phyloP scores from a whole-genome alignment of 2,329 filamentous ascomycete genomes.

The Sporothrix protearum region DNA sequence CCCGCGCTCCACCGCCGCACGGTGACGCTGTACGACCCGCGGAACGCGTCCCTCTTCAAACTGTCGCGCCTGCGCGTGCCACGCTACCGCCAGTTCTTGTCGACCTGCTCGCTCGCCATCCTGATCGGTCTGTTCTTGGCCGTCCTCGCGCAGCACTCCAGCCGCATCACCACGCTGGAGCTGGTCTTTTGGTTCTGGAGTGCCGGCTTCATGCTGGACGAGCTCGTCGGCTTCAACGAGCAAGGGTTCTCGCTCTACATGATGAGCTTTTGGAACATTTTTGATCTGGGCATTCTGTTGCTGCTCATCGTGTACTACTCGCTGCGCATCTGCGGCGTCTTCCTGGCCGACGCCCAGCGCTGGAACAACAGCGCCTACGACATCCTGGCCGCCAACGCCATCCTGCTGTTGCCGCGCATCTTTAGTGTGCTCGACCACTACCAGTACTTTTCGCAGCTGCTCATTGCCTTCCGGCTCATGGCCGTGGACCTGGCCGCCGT shows the following conservation, averaged over 20 bases:
- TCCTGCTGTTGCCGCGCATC: conserved; percentile 82
- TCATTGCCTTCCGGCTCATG: conserved; percentile 94
- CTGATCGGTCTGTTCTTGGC: conserved; percentile 81
- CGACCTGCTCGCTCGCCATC: conserved; percentile 80
- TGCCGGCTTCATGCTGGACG: conserved; percentile 93
- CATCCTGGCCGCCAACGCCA: conserved; percentile 85
- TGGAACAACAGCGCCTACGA: conserved; percentile 88
- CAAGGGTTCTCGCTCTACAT: conserved; percentile 95
- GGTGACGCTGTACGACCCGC: conserved; percentile 83
- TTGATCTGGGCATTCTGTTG: conserved; percentile 84
- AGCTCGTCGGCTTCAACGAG: conserved; percentile 93
- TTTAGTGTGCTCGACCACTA: conserved; percentile 95
- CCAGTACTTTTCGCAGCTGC: conserved; percentile 89
- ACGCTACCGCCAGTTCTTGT: conserved; percentile 85
- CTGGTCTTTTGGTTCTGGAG: conserved; percentile 97
- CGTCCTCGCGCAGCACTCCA: conserved; percentile 71
- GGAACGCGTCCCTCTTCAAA: conserved; percentile 87
- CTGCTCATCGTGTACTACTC: conserved; percentile 86
- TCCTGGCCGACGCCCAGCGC: conserved; percentile 69
- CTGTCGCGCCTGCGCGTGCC: conserved; percentile 86
- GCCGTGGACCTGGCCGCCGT: conserved; percentile 83
- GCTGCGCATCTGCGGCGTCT: conserved; percentile 81
- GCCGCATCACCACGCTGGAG: conserved; percentile 78
- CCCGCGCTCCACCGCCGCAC: conserved; percentile 57
- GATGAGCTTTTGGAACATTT: conserved; percentile 97